Percentiles rank a stretch among this genome's conserved stretches.
These are phyloP conservation scores for Chaetomium strumarium DNA, from an alignment of 2,329 filamentous ascomycete genomes.

Conservation along the genomic window DNA sequence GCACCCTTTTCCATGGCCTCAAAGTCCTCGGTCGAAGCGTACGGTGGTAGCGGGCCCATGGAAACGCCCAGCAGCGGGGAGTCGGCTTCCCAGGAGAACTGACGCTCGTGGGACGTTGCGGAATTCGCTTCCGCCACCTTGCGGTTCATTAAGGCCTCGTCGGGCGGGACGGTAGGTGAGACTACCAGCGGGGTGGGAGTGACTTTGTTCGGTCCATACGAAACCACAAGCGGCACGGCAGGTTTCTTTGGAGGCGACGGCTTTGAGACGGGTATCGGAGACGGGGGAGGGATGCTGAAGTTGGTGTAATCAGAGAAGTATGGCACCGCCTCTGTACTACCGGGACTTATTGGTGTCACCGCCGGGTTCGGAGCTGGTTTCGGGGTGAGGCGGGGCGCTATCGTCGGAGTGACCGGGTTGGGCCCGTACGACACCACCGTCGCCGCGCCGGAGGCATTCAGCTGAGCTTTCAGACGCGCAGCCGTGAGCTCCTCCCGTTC, in stretches of 20 bases:
- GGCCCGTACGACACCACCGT: constrained; percentile 25
- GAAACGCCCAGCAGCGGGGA: constrained; percentile 15
- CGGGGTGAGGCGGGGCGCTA: constrained; percentile 18
- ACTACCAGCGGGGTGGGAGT: constrained; percentile 24
- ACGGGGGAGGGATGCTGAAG: constrained; percentile 16
- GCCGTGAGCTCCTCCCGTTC: constrained; percentile 24
- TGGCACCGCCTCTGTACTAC: neutral
- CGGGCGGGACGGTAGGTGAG: constrained; percentile 22
- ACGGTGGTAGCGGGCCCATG: constrained; percentile 25
- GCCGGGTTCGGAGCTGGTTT: neutral
- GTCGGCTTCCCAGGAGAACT: constrained; percentile 21
- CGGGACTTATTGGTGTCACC: constrained; percentile 14
- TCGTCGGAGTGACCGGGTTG: constrained; percentile 26
- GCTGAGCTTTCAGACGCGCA: constrained; percentile 21
- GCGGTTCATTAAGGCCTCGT: constrained; percentile 22
- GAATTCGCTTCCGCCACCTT: constrained; percentile 5
- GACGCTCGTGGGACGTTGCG: constrained; percentile 11
- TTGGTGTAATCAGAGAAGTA: constrained; percentile 11
- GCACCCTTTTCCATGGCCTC: constrained; percentile 27
- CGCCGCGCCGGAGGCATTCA: constrained; percentile 11
- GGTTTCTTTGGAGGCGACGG: constrained; percentile 18
- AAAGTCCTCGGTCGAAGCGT: constrained; percentile 24
- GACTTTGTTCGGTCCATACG: constrained; percentile 27
- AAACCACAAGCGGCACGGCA: constrained; percentile 20
- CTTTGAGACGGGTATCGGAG: constrained; percentile 8